These are phyloP conservation scores for Malus sylvestris DNA, from an alignment of 306 rosid genomes.

Conservation along the genomic window DNA sequence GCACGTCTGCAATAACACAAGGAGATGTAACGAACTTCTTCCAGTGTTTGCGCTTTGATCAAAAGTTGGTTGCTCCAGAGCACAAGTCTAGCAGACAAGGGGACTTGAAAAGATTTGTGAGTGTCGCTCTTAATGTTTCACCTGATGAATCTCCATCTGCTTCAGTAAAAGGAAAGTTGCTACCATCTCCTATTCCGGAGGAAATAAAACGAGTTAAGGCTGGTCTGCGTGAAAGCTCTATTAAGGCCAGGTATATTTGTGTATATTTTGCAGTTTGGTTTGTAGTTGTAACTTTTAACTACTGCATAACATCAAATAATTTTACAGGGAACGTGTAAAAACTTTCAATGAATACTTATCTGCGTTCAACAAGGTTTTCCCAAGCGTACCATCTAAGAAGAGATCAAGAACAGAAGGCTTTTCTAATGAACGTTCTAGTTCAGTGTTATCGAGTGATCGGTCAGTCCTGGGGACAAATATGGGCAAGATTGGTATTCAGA, in stretches of 20 bases:
- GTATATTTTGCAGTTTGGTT: constrained; percentile 30
- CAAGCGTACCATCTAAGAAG: constrained; percentile 73
- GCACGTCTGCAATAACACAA: constrained; percentile 52
- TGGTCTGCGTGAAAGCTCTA: constrained; percentile 40
- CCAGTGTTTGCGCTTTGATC: constrained; percentile 59
- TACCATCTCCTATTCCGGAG: constrained; percentile 55
- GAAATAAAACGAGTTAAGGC: constrained; percentile 63
- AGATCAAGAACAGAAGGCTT: constrained; percentile 85
- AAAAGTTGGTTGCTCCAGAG: constrained; percentile 58
- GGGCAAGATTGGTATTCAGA: constrained; percentile 75
- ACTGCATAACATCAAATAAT: constrained; percentile 30
- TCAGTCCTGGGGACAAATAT: constrained; percentile 56
- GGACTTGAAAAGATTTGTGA: constrained; percentile 60
- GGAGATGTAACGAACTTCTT: constrained; percentile 68
- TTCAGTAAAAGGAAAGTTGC: constrained; percentile 71
- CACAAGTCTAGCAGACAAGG: constrained; percentile 64
- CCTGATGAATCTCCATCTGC: constrained; percentile 80
- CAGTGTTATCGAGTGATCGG: constrained; percentile 56
- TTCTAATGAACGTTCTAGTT: constrained; percentile 59
- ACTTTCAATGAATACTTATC: constrained; percentile 70
- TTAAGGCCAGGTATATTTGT: constrained; percentile 80
- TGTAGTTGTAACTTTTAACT: constrained; percentile 11
- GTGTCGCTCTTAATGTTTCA: constrained; percentile 64
- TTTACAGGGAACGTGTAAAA: constrained; percentile 74
- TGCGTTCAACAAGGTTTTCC: constrained; percentile 73